phyloP scores from a whole-genome alignment of 2,329 filamentous ascomycete species.

The Cercospora sojina region DNA sequence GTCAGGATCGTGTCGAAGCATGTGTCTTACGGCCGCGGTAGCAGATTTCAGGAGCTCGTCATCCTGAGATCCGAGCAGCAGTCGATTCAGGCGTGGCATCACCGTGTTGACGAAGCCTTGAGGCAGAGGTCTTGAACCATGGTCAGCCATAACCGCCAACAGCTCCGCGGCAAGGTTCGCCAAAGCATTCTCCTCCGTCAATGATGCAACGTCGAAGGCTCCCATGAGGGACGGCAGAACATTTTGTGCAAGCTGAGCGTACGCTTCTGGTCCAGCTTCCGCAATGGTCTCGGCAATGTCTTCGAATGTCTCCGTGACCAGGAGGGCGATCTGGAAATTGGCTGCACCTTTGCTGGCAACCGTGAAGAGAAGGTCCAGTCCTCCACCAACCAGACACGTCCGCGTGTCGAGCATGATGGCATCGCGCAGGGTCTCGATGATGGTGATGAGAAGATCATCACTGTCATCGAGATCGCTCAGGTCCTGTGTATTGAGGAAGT shows the following conservation, averaged over 20 bases:
- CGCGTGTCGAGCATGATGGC: slow-evolving; percentile 76
- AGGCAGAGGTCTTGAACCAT: slow-evolving; percentile 81
- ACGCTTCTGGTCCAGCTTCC: slow-evolving; percentile 64
- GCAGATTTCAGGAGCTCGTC: slow-evolving; percentile 84
- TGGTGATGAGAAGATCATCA: slow-evolving; percentile 85
- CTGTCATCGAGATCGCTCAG: slow-evolving; percentile 80
- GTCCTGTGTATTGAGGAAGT: slow-evolving; percentile 78
- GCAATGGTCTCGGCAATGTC: slow-evolving; percentile 72
- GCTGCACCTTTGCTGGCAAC: slow-evolving; percentile 83
- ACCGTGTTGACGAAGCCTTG: slow-evolving; percentile 79
- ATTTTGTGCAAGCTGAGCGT: slow-evolving; percentile 76
- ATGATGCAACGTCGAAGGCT: slow-evolving; percentile 81
- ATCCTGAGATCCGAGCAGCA: slow-evolving; percentile 81
- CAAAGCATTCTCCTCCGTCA: slow-evolving; percentile 81
- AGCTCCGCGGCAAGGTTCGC: slow-evolving; percentile 86
- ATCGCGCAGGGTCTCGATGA: slow-evolving; percentile 81
- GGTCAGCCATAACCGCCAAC: slow-evolving; percentile 74
- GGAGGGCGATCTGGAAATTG: slow-evolving; percentile 86
- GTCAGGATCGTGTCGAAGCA: slow-evolving; percentile 83
- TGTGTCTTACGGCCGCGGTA: slow-evolving; percentile 82
- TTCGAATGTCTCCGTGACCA: slow-evolving; percentile 89
- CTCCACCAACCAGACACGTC: slow-evolving; percentile 70
- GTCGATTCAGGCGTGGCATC: slow-evolving; percentile 80
- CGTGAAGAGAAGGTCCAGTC: slow-evolving; percentile 80
- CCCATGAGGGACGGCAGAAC: slow-evolving; percentile 84